A percentile compares a stretch with the other conserved stretches of the same genome.
phyloP scores from a whole-genome alignment of 73 alveolate genomes.

The Blepharisma stoltei region DNA sequence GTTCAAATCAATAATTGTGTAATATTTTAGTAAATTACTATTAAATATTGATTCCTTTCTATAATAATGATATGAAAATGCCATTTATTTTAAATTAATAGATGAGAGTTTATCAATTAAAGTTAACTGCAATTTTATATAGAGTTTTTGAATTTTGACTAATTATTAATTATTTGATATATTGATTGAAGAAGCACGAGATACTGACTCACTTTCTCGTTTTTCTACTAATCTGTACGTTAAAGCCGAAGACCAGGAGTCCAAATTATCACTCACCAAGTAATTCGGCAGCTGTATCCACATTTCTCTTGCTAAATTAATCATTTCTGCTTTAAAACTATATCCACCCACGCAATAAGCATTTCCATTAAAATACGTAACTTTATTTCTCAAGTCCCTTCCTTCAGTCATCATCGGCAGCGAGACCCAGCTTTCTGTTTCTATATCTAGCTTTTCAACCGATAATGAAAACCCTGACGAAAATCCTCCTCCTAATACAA shows the following conservation, averaged over 20 bases:
- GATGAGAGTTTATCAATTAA: no score
- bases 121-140: no score
- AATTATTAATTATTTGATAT: no score
- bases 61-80: no score
- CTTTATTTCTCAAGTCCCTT: conserved; percentile 81
- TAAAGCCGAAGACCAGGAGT: conserved; percentile 80
- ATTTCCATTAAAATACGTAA: conserved; percentile 51
- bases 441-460: conserved; percentile 68
- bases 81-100: no score
- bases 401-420: conserved; percentile 81
- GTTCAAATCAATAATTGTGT: no score
- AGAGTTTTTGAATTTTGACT: no score
- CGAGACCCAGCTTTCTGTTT: conserved; percentile 50
- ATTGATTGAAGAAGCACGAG: no score
- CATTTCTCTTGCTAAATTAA: conserved; percentile 28
- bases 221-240: conserved; percentile 23
- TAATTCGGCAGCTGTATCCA: conserved; percentile 55
- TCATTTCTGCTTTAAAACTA: conserved; percentile 60
- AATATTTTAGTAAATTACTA: no score
- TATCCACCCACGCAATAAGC: conserved; percentile 82
- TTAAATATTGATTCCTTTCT: no score
- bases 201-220: no score
- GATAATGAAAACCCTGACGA: conserved; percentile 74
- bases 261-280: conserved; percentile 68
- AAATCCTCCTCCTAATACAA: conserved; percentile 84